Evolutionary conservation across 2,329 filamentous ascomycete species (phyloP), one percentile per base, ranked within the genome.

Genomic region (Colletotrichum sp.): DNA sequence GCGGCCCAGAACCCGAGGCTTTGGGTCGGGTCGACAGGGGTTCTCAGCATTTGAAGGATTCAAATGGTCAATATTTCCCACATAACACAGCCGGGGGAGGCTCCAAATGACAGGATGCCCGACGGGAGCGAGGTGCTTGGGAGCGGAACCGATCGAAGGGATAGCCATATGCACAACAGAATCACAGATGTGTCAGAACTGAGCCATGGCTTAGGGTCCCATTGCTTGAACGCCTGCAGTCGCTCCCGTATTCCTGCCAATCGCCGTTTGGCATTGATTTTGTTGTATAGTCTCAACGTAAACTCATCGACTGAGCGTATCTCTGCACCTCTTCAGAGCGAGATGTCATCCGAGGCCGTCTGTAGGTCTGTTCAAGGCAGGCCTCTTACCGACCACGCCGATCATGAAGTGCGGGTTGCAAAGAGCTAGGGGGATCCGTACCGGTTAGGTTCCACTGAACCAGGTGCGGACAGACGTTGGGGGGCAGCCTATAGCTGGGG

Each of bases 1-100:
- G 74, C 74, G 71, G 70, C 74, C 64, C 48, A 55, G 74, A 76
- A 74, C 74, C 74, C 74, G 71, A 75, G 71, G 66, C 60, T 38
- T 76, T 75, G 74, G 74, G 71, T 75, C 74, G 71, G 71, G 52
- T 34, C 38, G 71, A 75, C 66, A 56, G 36, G 71, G 74, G 30
- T 61, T 52, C 52, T 34, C 30, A 36, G 34, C 62, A 34, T 36
- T 38, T 55, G 73, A 68, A 62, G 64, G 73, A 73, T 68, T 38
- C 58, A 56, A 58, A 60, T 60, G 34, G 58, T 10, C 36, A 16
- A 64, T 26, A 26, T 38, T 60, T 68, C 15, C 70, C 26, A 24
- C 30, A 65, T 52, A 18, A n/a, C 32, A 28, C 6, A 43, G 43
- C 34, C 66, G 38, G 73, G 43, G 48, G 15, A 34, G n/a, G 24